These are phyloP conservation scores for Yamadazyma triangularis DNA, from an alignment of 1,139 yeast genomes.

Conservation along the genomic window DNA sequence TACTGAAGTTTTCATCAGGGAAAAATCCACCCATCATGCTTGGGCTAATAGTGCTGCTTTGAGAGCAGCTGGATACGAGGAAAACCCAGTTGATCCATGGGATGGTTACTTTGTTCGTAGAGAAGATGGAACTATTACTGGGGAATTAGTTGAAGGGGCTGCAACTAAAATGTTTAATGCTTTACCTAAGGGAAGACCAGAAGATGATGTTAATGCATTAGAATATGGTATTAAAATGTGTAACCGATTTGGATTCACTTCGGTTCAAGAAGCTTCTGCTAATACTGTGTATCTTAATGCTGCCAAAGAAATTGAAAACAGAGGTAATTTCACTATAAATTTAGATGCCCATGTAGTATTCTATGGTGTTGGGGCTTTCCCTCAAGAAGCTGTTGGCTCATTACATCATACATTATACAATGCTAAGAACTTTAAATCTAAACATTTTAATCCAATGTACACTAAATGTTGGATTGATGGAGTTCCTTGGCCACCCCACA, in stretches of 20 bases:
- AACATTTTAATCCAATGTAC: conserved; percentile 17
- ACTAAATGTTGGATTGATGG: conserved; percentile 20
- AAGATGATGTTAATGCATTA: conserved; percentile 15
- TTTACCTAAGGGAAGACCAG: conserved; percentile 15
- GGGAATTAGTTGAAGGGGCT: conserved; percentile 20
- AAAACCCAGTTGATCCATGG: conserved; percentile 18
- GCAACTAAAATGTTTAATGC: conserved; percentile 16
- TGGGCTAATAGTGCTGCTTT: conserved; percentile 20
- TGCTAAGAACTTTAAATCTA: conserved; percentile 15
- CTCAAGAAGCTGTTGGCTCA: conserved; percentile 17
- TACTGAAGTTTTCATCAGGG: conserved; percentile 19
- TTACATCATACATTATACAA: conserved; percentile 16
- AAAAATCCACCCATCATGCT: conserved; percentile 17
- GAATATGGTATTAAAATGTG: conserved; percentile 18
- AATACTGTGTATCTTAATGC: conserved; percentile 17
- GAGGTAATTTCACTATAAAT: conserved; percentile 14
- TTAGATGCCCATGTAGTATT: conserved; percentile 18
- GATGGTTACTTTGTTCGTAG: conserved; percentile 19
- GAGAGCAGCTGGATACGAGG: conserved; percentile 20
- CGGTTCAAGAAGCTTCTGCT: conserved; percentile 19
- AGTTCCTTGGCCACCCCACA: conserved; percentile 18
- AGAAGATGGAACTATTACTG: conserved; percentile 19
- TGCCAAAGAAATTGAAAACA: conserved; percentile 14
- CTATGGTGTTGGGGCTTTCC: conserved; percentile 19
- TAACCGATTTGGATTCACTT: conserved; percentile 19